Evolutionary conservation across 1,284 basidiomycete genomes (phyloP).

Genomic region (Puccinia coronata): DNA sequence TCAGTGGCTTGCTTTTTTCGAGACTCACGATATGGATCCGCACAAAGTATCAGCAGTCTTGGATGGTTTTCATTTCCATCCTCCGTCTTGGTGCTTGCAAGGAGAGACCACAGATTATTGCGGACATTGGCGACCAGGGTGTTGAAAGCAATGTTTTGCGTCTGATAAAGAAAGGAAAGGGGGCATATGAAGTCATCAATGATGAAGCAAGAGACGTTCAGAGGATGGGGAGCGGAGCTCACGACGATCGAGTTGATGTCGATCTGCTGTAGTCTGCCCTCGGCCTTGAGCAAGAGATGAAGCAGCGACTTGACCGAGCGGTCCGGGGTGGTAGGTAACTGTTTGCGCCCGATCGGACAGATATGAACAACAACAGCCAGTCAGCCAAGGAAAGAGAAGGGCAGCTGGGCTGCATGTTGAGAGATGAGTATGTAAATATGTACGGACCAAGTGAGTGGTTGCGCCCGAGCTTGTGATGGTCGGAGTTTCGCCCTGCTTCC

Average conservation of each 20-base stretch:
- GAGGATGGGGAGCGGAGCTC: neutral
- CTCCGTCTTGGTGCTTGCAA: neutral
- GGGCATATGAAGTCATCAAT: neutral
- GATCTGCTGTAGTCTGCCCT: constrained; percentile 16
- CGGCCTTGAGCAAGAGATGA: constrained; percentile 14
- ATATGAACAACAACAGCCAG: neutral
- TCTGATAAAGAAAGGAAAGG: neutral
- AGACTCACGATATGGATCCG: constrained; percentile 35
- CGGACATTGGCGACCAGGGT: constrained; percentile 12
- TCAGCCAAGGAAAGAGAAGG: neutral
- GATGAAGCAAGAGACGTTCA: neutral
- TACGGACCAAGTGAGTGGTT: neutral
- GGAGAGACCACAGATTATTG: constrained; percentile 14
- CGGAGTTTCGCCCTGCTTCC: constrained; percentile 35
- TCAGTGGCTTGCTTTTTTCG: neutral
- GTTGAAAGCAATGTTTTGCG: neutral
- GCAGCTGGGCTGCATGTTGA: too few species aligned
- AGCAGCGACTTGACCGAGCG: constrained; percentile 22
- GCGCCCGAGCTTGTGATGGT: constrained; percentile 19
- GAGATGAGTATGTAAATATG: neutral
- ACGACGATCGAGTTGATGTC: constrained; percentile 2
- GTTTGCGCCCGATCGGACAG: neutral
- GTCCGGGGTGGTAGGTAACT: constrained; percentile 18
- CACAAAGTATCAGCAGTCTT: neutral
- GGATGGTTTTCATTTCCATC: neutral